Percentiles rank a stretch among this genome's conserved stretches.
phyloP scores from a whole-genome alignment of 2,329 filamentous ascomycete genomes.

The Fusarium torulosum region DNA sequence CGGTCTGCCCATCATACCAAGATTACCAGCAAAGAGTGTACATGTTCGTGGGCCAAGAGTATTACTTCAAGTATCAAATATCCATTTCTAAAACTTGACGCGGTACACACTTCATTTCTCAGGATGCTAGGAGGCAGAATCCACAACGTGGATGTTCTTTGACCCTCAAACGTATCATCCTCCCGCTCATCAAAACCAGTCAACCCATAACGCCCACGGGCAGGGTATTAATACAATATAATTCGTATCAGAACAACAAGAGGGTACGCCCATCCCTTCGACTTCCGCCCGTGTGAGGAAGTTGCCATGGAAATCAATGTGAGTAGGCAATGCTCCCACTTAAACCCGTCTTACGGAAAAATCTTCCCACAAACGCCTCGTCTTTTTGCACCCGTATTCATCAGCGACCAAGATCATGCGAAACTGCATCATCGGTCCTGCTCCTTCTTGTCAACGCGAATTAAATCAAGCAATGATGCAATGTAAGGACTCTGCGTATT shows the following conservation, averaged over 20 bases:
- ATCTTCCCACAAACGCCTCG: slow-evolving; percentile 25
- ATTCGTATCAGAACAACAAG: slow-evolving; percentile 32
- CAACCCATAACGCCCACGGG: slow-evolving; percentile 40
- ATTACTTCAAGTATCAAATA: neutral
- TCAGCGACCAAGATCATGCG: neutral
- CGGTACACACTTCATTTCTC: no score
- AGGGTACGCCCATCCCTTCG: slow-evolving; percentile 24
- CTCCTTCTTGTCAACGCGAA: slow-evolving; percentile 50
- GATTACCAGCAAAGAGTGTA: neutral
- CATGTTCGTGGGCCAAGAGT: neutral
- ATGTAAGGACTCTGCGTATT: slow-evolving; percentile 55
- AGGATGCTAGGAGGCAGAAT: neutral
- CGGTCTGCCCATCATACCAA: neutral
- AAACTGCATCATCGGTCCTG: slow-evolving; percentile 38
- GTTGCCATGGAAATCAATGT: slow-evolving; percentile 10
- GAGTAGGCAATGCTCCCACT: slow-evolving; percentile 7
- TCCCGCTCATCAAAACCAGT: slow-evolving; percentile 30
- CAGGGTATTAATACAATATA: slow-evolving; percentile 48
- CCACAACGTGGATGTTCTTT: neutral
- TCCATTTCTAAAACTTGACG: neutral
- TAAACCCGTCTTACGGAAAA: slow-evolving; percentile 3
- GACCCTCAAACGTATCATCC: slow-evolving; percentile 17
- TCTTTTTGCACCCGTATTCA: slow-evolving; percentile 23
- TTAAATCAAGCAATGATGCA: slow-evolving; percentile 56
- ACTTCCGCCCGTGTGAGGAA: slow-evolving; percentile 34